Evolutionary conservation across 1,284 basidiomycete species (phyloP).

Genomic region (Sporisorium exsertum): DNA sequence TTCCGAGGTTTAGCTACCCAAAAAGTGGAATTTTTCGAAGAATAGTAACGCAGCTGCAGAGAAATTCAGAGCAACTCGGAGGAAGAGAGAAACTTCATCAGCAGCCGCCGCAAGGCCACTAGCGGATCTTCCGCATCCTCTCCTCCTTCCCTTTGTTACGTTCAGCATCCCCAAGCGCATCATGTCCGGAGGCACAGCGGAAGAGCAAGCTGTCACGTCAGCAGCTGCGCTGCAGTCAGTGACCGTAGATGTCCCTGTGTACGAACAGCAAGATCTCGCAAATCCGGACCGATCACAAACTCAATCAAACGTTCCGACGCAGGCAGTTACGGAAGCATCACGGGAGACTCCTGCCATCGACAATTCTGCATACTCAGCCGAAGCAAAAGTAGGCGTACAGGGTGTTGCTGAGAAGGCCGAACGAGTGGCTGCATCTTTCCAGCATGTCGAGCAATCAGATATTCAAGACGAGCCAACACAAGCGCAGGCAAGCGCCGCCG

Average conservation of each 20-base stretch:
- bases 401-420: background rate
- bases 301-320: background rate
- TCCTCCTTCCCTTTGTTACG: background rate
- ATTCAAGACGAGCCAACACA: background rate
- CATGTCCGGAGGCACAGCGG: background rate
- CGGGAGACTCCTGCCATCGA: background rate
- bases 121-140: background rate
- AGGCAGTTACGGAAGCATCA: background rate
- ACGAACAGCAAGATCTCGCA: background rate
- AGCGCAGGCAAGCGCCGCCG: background rate
- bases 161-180: background rate
- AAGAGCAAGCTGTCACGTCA: background rate
- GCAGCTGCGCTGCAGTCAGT: background rate
- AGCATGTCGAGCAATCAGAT: background rate
- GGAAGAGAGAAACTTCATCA: constrained; percentile 24
- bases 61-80: background rate
- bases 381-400: background rate
- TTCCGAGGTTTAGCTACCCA: constrained; percentile 9
- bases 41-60: constrained; percentile 1
- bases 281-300: background rate
- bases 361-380: background rate
- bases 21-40: constrained; percentile 28
- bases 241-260: background rate
- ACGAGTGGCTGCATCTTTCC: background rate
- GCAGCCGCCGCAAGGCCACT: background rate